Conservation (phyloP, 2,329 filamentous ascomycete species). For the Apiospora malaysiana region DNA sequence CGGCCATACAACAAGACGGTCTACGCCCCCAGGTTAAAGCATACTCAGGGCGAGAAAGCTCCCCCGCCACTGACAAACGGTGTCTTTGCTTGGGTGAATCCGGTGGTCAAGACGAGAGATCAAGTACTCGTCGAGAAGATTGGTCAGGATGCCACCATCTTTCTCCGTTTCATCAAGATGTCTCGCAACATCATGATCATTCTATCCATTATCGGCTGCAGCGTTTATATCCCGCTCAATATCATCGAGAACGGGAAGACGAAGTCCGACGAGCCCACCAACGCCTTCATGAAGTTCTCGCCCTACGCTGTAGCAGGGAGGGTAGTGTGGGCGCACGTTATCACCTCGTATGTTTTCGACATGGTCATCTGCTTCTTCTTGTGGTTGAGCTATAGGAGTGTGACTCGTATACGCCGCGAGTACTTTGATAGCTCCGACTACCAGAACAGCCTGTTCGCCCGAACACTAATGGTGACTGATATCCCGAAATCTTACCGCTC, state of each 20-base stretch:
- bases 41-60: slow-evolving; percentile 80
- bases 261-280: slow-evolving; percentile 31
- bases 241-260: slow-evolving; percentile 50
- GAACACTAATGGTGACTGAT: slow-evolving; percentile 77
- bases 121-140: slow-evolving; percentile 78
- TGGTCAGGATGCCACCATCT: slow-evolving; percentile 89
- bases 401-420: slow-evolving; percentile 73
- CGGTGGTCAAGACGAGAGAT: slow-evolving; percentile 80
- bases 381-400: slow-evolving; percentile 86
- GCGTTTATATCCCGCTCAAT: slow-evolving; percentile 83
- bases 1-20: slow-evolving; percentile 91
- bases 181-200: slow-evolving; percentile 86
- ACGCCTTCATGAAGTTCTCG: slow-evolving; percentile 64
- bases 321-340: slow-evolving; percentile 64
- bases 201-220: slow-evolving; percentile 74
- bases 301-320: slow-evolving; percentile 59
- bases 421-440: slow-evolving; percentile 91
- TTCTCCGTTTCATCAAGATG: slow-evolving; percentile 89
- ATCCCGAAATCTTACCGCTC: slow-evolving; percentile 77
- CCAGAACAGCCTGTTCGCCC: slow-evolving; percentile 82
- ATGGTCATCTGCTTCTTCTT: slow-evolving; percentile 77
- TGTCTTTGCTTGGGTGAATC: slow-evolving; percentile 85
- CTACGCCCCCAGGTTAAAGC: slow-evolving; percentile 92
- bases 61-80: slow-evolving; percentile 86
- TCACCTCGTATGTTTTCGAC: slow-evolving; percentile 71